Evolutionary conservation across 2,329 filamentous ascomycete genomes (phyloP), one percentile per base, ranked within the genome.

Genomic region (Parastagonospora avenae): DNA sequence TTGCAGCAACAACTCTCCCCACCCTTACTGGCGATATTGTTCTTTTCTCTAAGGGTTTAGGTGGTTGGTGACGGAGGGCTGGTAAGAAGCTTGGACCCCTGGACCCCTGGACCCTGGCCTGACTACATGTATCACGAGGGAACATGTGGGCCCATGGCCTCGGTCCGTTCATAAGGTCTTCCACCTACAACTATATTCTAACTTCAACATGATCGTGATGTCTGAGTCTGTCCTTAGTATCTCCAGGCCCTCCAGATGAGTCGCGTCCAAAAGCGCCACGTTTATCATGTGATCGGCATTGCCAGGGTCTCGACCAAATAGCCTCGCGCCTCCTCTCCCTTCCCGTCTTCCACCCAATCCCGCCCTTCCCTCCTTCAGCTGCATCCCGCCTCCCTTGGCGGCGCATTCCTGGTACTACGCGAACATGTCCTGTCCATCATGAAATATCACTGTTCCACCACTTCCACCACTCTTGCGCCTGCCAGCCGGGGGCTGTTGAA

Each of bases 351-450:
- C 19, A 24, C 19, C 19, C 19, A 24, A 24, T 24, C 19, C 19
- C 19, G 19, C 19, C 19, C 19, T 24, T 24, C 19, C 19, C 19
- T 24, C 19, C 19, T 24, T 24, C 19, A 24, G 19, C 19, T 19
- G 32, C 31, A 29, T 37, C 42, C 31, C 24, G 27, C 32, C 43
- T 54, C 38, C 52, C 44, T 51, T 45, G 28, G 33, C 46, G 46
- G 43, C 43, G 54, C 60, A 54, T 58, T 56, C 59, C 53, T 46
- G 46, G 32, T 57, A 50, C 50, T 14, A 53, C 52, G 50, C 40
- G 52, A 50, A 43, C 29, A 59, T 59, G 59, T 46, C 43, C 40
- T 36, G 15, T 40, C 24, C 24, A n/a, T 31, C 32, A 36, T 16
- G 39, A 35, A 33, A 56, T 46, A 38, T 47, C 38, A 54, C 46